phyloP scores from a whole-genome alignment of 768 basidiomycete species.

The Calvatia gigantea region DNA sequence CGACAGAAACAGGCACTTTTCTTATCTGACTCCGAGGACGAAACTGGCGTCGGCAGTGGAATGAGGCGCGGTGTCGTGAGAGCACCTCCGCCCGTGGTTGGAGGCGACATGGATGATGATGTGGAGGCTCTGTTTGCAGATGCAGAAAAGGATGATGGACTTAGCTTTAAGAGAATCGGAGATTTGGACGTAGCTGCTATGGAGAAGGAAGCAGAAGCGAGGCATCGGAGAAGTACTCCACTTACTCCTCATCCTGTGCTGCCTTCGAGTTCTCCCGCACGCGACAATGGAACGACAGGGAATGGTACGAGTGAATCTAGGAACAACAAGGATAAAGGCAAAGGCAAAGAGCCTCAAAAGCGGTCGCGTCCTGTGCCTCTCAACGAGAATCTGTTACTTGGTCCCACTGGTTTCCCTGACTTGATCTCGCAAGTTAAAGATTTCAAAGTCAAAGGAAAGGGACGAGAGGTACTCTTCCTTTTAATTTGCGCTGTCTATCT shows the following conservation, averaged over 20 bases:
- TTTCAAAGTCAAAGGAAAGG: constrained; percentile 85
- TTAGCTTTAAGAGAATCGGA: constrained; percentile 44
- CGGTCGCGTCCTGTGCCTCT: constrained; percentile 54
- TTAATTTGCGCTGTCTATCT: not conserved
- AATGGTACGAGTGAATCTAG: constrained; percentile 15
- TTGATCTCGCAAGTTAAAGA: constrained; percentile 74
- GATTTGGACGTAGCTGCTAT: constrained; percentile 51
- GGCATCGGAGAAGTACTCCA: constrained; percentile 32
- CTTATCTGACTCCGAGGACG: constrained; percentile 56
- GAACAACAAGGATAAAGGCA: constrained; percentile 18
- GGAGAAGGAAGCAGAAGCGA: constrained; percentile 51
- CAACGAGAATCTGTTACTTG: constrained; percentile 74
- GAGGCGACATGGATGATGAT: constrained; percentile 34
- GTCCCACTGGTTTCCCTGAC: constrained; percentile 73
- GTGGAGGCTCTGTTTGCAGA: constrained; percentile 41
- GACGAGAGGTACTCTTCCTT: constrained; percentile 68
- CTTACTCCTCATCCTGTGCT: constrained; percentile 43
- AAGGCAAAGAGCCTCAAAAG: constrained; percentile 33
- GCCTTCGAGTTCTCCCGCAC: constrained; percentile 47
- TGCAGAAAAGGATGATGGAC: constrained; percentile 30
- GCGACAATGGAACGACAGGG: constrained; percentile 25
- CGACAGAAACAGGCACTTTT: constrained; percentile 46
- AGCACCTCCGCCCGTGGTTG: constrained; percentile 38
- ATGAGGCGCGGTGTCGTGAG: constrained; percentile 11
- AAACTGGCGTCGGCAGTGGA: constrained; percentile 34